phyloP scores from a whole-genome alignment of 257 asterid species.

The Nicotiana sylvestris region DNA sequence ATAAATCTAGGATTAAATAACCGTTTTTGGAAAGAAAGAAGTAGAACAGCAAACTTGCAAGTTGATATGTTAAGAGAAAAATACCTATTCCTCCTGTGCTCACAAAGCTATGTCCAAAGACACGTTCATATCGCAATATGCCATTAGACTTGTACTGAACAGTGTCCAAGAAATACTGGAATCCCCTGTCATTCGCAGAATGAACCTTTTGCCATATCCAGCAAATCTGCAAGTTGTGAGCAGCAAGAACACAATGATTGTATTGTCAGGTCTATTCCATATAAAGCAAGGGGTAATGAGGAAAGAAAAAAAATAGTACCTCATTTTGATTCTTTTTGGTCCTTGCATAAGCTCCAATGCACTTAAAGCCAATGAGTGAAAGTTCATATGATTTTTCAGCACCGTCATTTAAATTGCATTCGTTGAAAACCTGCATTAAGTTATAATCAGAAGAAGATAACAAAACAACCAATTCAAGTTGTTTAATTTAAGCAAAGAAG shows the following conservation, averaged over 20 bases:
- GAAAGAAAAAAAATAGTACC: conserved; percentile 29
- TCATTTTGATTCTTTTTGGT: conserved; percentile 90
- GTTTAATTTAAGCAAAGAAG: not conserved
- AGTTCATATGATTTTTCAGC: conserved; percentile 72
- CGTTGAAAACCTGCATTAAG: conserved; percentile 62
- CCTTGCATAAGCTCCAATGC: conserved; percentile 85
- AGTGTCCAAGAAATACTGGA: conserved; percentile 87
- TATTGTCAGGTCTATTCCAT: not conserved
- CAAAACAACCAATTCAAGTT: not conserved
- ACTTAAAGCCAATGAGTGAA: conserved; percentile 66
- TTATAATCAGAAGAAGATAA: not conserved
- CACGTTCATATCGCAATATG: conserved; percentile 87
- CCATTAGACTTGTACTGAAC: conserved; percentile 89
- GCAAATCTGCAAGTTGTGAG: conserved; percentile 55
- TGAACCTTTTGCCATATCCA: conserved; percentile 88
- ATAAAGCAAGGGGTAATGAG: not conserved
- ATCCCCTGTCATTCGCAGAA: conserved; percentile 70
- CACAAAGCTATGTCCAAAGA: conserved; percentile 86
- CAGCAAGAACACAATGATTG: conserved; percentile 13
- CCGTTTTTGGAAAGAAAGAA: not conserved
- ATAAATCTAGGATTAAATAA: not conserved
- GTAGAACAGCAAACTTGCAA: not conserved
- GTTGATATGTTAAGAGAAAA: not conserved
- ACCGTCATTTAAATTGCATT: conserved; percentile 41
- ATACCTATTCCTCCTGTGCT: conserved; percentile 97